These are phyloP conservation scores for Dothideomycetes sp. DNA, from an alignment of 2,329 filamentous ascomycete species.

Conservation along the genomic window DNA sequence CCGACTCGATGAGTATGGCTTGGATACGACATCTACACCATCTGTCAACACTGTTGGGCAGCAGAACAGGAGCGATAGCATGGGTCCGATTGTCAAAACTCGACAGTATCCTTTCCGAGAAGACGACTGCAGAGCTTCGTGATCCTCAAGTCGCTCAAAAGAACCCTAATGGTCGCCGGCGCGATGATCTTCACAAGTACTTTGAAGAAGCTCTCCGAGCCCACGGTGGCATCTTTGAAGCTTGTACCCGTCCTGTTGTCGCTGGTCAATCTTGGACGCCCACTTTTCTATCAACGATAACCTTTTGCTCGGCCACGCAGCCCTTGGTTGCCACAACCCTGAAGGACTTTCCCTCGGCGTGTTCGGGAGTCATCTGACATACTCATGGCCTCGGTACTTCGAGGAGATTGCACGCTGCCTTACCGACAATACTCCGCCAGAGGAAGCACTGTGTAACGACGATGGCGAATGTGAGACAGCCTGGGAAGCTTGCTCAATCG, in stretches of 20 bases:
- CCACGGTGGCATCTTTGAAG: slow-evolving; percentile 16
- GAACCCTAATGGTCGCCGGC: slow-evolving; percentile 11
- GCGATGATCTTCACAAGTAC: slow-evolving; percentile 13
- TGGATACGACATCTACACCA: too few relatives aligned
- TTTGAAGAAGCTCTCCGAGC: slow-evolving; percentile 18
- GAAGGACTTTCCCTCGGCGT: slow-evolving; percentile 15
- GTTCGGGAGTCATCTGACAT: slow-evolving; percentile 12
- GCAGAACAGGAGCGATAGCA: slow-evolving; percentile 10
- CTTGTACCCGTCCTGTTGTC: slow-evolving; percentile 17
- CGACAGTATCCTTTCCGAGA: slow-evolving; percentile 17
- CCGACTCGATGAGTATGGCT: slow-evolving; percentile 20
- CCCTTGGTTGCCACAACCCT: slow-evolving; percentile 17
- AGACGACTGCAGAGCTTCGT: slow-evolving; percentile 16
- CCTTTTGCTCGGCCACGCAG: slow-evolving; percentile 17
- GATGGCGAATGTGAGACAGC: slow-evolving; percentile 32
- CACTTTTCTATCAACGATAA: slow-evolving; percentile 16
- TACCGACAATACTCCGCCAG: slow-evolving; percentile 25
- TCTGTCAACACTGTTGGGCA: too few relatives aligned
- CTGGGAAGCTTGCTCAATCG: slow-evolving; percentile 35
- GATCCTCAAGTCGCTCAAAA: slow-evolving; percentile 15
- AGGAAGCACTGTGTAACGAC: slow-evolving; percentile 13
- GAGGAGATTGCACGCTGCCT: slow-evolving; percentile 18
- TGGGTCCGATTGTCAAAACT: slow-evolving; percentile 18
- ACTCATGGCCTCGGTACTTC: slow-evolving; percentile 12
- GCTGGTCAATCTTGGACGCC: slow-evolving; percentile 21